These are phyloP conservation scores for Citrullus amarus DNA, from an alignment of 306 rosid genomes.

Conservation along the genomic window DNA sequence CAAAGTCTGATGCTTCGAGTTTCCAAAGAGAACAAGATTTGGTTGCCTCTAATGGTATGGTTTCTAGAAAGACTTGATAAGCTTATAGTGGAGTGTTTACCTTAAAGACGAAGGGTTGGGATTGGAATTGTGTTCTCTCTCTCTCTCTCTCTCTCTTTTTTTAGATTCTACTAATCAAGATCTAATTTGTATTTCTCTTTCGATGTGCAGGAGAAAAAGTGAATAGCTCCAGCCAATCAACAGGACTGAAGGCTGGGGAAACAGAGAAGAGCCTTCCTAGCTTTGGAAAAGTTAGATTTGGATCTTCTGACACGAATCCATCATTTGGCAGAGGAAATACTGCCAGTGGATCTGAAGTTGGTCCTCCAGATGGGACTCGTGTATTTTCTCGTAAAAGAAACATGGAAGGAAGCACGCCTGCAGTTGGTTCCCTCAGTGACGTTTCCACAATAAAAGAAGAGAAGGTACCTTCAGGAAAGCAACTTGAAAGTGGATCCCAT, in stretches of 20 bases:
- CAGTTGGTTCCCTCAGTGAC: constrained; percentile 22
- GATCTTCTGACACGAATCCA: constrained; percentile 28
- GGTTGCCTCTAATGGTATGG: constrained; percentile 46
- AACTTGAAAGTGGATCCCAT: constrained; percentile 44
- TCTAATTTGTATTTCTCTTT: constrained; percentile 3
- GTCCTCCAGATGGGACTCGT: constrained; percentile 22
- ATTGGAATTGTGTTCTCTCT: background rate
- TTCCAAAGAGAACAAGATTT: constrained; percentile 67
- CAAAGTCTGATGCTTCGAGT: constrained; percentile 75
- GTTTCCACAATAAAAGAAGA: constrained; percentile 29
- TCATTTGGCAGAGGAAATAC: constrained; percentile 32
- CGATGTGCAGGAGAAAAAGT: constrained; percentile 37
- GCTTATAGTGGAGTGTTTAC: background rate
- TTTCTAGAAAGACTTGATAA: background rate
- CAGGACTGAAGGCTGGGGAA: constrained; percentile 41
- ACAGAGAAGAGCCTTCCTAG: constrained; percentile 64
- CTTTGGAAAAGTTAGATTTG: constrained; percentile 59
- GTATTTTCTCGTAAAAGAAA: constrained; percentile 29
- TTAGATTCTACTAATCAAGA: background rate
- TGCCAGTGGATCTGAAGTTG: constrained; percentile 34
- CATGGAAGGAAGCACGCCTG: constrained; percentile 24
- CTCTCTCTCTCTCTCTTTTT: background rate
- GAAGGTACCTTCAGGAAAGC: constrained; percentile 35
- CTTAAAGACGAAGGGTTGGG: background rate
- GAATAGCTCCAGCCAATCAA: constrained; percentile 38